Evolutionary conservation across 495 filamentous ascomycete genomes (phyloP).

Genomic region (Aspergillus ostianus): DNA sequence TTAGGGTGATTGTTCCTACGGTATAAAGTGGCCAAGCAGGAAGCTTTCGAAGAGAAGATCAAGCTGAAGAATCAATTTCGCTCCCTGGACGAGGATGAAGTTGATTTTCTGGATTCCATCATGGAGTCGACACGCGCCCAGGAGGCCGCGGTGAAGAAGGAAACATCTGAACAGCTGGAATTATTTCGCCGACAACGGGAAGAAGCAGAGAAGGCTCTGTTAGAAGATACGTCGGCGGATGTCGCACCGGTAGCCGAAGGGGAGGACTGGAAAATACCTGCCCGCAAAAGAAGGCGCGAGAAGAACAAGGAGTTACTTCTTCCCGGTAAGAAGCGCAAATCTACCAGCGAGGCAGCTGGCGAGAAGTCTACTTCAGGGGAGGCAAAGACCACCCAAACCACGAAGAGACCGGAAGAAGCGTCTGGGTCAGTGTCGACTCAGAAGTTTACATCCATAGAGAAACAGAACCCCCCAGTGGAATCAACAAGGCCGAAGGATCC

Average conservation of each 20-base stretch:
- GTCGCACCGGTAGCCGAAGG: slow-evolving; percentile 36
- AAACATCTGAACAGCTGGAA: slow-evolving; percentile 71
- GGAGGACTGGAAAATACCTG: slow-evolving; percentile 53
- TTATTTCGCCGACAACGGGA: slow-evolving; percentile 68
- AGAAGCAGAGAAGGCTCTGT: slow-evolving; percentile 55
- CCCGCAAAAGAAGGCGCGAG: slow-evolving; percentile 59
- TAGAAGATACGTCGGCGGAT: slow-evolving; percentile 38
- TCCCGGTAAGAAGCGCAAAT: slow-evolving; percentile 59
- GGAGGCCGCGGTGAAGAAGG: slow-evolving; percentile 70
- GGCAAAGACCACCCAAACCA: slow-evolving; percentile 12
- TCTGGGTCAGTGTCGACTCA: not conserved
- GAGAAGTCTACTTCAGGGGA: slow-evolving; percentile 15
- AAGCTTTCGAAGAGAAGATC: slow-evolving; percentile 89
- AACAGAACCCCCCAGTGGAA: not conserved
- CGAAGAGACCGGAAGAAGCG: slow-evolving; percentile 9
- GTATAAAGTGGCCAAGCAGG: slow-evolving; percentile 80
- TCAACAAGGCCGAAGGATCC: slow-evolving; percentile 4
- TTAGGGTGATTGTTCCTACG: slow-evolving; percentile 41
- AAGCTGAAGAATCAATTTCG: slow-evolving; percentile 92
- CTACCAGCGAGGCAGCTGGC: slow-evolving; percentile 21
- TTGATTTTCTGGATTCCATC: slow-evolving; percentile 84
- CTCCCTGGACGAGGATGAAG: slow-evolving; percentile 87
- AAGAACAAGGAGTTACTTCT: slow-evolving; percentile 53
- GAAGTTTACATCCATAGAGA: not conserved
- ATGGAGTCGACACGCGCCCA: slow-evolving; percentile 64